Percentiles rank a stretch among this genome's conserved stretches.
Conservation (phyloP, 331 rosid genomes). For the Acacia pycnantha region DNA sequence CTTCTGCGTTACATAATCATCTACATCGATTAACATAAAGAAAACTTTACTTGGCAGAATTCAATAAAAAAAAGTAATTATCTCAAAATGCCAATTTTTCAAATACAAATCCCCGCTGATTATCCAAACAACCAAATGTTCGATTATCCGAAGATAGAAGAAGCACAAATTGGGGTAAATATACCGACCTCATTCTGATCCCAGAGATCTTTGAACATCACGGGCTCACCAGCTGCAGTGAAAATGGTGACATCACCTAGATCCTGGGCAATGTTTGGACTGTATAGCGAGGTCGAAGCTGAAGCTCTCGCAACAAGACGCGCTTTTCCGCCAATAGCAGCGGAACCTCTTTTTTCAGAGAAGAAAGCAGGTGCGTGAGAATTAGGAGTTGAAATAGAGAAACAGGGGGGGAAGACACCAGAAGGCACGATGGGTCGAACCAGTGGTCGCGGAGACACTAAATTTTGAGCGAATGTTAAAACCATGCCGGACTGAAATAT, state of each 20-base stretch:
- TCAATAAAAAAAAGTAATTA: neutral
- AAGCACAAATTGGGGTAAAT: neutral
- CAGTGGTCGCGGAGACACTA: constrained; percentile 15
- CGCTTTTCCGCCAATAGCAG: constrained; percentile 11
- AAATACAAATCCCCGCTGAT: neutral
- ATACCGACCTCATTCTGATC: constrained; percentile 60
- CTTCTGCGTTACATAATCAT: neutral
- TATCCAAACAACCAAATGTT: neutral
- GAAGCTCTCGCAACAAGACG: constrained; percentile 42
- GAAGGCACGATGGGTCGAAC: constrained; percentile 27
- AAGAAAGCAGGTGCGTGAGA: neutral
- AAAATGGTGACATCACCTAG: constrained; percentile 56
- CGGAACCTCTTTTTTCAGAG: constrained; percentile 2
- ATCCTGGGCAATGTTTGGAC: constrained; percentile 38
- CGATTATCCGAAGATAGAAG: neutral
- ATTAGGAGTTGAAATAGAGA: constrained; percentile 17
- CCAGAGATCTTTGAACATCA: constrained; percentile 70
- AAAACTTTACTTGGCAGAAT: neutral
- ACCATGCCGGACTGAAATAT: constrained; percentile 32
- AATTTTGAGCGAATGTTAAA: constrained; percentile 2
- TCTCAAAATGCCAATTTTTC: neutral
- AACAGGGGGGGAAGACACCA: constrained; percentile 6
- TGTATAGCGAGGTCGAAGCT: constrained; percentile 45
- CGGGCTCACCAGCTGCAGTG: constrained; percentile 68
- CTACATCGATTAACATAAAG: neutral